Percentiles rank a stretch among this genome's conserved stretches.
phyloP scores from a whole-genome alignment of 148 eudicot species.

The Gaultheria prostrata region DNA sequence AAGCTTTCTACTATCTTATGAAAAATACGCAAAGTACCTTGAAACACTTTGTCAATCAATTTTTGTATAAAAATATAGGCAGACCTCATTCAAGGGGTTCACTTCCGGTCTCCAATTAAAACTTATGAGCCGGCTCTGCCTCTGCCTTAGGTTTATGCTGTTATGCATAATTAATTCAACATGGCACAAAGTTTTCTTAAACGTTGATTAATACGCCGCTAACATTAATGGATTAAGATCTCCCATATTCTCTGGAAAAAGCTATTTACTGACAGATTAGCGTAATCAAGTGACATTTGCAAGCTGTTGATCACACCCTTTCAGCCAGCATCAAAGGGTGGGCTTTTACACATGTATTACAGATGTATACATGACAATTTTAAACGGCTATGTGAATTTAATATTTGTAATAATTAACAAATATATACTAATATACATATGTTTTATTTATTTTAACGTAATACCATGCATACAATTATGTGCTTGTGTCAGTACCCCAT shows the following conservation, averaged over 20 bases:
- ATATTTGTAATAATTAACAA: neutral
- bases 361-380: neutral
- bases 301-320: neutral
- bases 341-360: neutral
- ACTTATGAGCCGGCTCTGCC: no score
- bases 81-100: no score
- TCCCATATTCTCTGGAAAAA: neutral
- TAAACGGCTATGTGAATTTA: neutral
- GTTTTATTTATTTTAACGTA: neutral
- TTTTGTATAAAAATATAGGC: no score
- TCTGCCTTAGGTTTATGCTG: neutral
- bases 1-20: no score
- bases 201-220: neutral
- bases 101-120: no score
- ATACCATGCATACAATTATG: neutral
- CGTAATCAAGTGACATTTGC: neutral
- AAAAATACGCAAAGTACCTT: no score
- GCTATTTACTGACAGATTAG: neutral
- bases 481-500: slow-evolving; percentile 5
- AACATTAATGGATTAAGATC: neutral
- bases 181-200: neutral
- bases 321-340: neutral
- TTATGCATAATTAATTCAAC: neutral
- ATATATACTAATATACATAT: no score
- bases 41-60: no score